A percentile compares a stretch with the other conserved stretches of the same genome.
Evolutionary conservation across 2,329 filamentous ascomycete species (phyloP).

Genomic region (Curvularia lunata): DNA sequence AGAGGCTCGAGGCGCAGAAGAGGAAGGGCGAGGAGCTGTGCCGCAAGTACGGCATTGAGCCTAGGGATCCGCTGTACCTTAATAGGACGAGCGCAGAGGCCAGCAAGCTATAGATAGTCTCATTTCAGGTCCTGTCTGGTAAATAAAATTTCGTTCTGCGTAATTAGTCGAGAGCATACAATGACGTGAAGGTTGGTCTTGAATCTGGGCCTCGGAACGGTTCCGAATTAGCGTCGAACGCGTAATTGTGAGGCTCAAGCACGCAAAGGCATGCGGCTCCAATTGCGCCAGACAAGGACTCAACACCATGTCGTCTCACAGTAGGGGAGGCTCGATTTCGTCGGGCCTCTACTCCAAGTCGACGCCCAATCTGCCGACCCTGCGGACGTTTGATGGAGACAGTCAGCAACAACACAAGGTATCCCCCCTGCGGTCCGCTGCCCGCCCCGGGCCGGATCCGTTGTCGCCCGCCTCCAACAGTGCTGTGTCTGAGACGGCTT

Average conservation of each 20-base stretch:
- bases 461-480: slow-evolving; percentile 28
- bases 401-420: slow-evolving; percentile 3
- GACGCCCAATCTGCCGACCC: slow-evolving; percentile 55
- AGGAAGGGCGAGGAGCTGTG: slow-evolving; percentile 70
- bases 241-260: slow-evolving; percentile 20
- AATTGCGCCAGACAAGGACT: slow-evolving; percentile 7
- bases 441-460: slow-evolving; percentile 20
- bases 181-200: background rate
- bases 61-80: slow-evolving; percentile 51
- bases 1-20: slow-evolving; percentile 69
- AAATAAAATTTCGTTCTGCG: background rate
- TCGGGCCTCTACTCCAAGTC: slow-evolving; percentile 55
- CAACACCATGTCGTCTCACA: slow-evolving; percentile 52
- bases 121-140: background rate
- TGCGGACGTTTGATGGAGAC: slow-evolving; percentile 41
- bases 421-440: slow-evolving; percentile 17
- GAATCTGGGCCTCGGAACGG: background rate
- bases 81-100: slow-evolving; percentile 50
- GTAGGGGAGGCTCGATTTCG: slow-evolving; percentile 50
- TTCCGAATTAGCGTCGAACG: slow-evolving; percentile 15
- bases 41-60: slow-evolving; percentile 61
- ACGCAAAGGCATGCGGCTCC: slow-evolving; percentile 24
- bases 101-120: slow-evolving; percentile 49
- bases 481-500: slow-evolving; percentile 48
- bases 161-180: background rate